Conservation (phyloP, 768 basidiomycete species). For the Grammothele lineata region DNA sequence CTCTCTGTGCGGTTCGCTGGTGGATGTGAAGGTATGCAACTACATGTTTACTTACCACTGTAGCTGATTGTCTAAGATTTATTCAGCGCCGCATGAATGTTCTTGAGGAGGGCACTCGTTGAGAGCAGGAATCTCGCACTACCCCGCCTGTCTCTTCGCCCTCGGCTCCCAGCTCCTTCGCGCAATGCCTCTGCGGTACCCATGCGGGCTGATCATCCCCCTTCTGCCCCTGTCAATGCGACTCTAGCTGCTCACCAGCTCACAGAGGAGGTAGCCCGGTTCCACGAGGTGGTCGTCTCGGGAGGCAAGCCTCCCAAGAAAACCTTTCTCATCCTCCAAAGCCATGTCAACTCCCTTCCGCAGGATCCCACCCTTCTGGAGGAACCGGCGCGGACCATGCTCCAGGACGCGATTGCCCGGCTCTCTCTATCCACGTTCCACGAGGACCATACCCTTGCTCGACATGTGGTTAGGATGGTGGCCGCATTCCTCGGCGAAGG, state of each 20-base stretch:
- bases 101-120: constrained; percentile 37
- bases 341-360: too few species aligned
- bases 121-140: constrained; percentile 16
- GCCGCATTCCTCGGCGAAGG: background rate
- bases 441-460: background rate
- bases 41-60: background rate
- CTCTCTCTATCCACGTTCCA: background rate
- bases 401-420: background rate
- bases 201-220: too few species aligned
- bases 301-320: too few species aligned
- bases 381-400: background rate
- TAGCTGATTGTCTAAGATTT: background rate
- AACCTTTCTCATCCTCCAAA: too few species aligned
- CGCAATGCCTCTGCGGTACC: too few species aligned
- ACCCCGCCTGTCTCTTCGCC: constrained; percentile 45
- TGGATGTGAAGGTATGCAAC: constrained; percentile 8
- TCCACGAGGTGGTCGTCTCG: too few species aligned
- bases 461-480: constrained; percentile 16
- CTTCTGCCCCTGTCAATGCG: too few species aligned
- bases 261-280: background rate
- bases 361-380: background rate
- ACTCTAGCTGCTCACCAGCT: constrained; percentile 21
- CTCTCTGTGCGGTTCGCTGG: background rate
- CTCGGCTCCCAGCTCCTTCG: constrained; percentile 38
- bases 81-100: constrained; percentile 55